These are phyloP conservation scores for Trichoderma sp. DNA, from an alignment of 2,329 filamentous ascomycete species.

Conservation along the genomic window DNA sequence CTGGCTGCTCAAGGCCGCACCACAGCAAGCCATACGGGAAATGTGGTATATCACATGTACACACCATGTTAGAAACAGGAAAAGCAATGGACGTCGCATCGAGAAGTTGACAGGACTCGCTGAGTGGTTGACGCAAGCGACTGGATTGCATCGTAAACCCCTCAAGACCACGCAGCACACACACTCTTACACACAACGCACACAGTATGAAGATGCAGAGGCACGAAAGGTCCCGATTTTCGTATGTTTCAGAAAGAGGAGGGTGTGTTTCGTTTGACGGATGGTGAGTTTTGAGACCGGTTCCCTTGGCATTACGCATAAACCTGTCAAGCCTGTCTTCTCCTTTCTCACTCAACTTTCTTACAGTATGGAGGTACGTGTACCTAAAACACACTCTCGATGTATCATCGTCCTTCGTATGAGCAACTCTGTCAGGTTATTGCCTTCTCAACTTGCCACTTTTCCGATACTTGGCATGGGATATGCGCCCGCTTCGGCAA, in stretches of 20 bases:
- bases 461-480: no score
- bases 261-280: not conserved
- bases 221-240: not conserved
- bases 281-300: not conserved
- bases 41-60: not conserved
- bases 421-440: not conserved
- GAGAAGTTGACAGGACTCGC: not conserved
- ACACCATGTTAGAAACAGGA: not conserved
- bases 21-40: conserved; percentile 7
- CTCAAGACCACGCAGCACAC: not conserved
- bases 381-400: no score
- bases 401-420: no score
- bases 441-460: not conserved
- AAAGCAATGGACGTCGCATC: not conserved
- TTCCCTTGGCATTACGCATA: not conserved
- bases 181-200: not conserved
- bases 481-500: not conserved
- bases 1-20: conserved; percentile 20
- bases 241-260: conserved; percentile 5
- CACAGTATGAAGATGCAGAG: not conserved
- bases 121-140: conserved; percentile 3
- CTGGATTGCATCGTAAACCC: not conserved
- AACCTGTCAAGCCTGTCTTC: not conserved
- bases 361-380: no score
- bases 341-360: no score